Base-by-base conservation (phyloP, 1,284 basidiomycete species). In the Cryptococcus sp. region DNA sequence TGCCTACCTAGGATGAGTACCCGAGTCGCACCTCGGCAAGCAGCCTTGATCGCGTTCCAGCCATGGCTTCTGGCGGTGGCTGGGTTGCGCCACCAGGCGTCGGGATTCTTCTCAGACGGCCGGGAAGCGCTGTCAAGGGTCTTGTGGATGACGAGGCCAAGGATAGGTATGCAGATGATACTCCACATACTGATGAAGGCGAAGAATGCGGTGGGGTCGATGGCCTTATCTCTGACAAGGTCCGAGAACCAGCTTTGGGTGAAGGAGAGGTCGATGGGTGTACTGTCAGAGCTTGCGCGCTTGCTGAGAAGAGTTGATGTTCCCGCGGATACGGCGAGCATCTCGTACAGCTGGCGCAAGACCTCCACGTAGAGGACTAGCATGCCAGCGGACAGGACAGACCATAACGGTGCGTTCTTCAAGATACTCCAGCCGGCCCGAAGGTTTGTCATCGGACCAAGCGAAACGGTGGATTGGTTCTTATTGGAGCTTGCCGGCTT, bases 131-230 rank as follows among this genome's bases (percentile, higher is more conserved):
- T 46, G 11, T 48, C 38, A 2, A 61, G 28, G 15, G 50, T 61
- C 16, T 47, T 13, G 46, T 57, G 56, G n/a, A 57, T 48, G 12
- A 61, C 21, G 20, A 52, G 35, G 7, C 45, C 56, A 15, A 61
- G 13, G 15, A 61, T 18, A 9, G 50, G 53, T 11, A 61, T 52
- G 36, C 59, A 57, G n/a, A 55, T 15, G 12, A 61, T 50, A 42
- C 47, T 61, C 59, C 59, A 61, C 28, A 57, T 24, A 47, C 52
- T 57, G 50, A 61, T 55, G 18, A 61, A 55, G 16, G 51, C 46
- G 42, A 61, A 57, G 35, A 61, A 55, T 1, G 55, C 53, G 11
- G 46, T 46, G 4, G 59, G 45, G 36, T 56, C 55, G 9, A 61
- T 21, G 2, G 46, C 23, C 18, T 52, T 42, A 20, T 48, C 24